Conservation (phyloP, 805 yeast species). For the Schwanniomyces yamadae region DNA sequence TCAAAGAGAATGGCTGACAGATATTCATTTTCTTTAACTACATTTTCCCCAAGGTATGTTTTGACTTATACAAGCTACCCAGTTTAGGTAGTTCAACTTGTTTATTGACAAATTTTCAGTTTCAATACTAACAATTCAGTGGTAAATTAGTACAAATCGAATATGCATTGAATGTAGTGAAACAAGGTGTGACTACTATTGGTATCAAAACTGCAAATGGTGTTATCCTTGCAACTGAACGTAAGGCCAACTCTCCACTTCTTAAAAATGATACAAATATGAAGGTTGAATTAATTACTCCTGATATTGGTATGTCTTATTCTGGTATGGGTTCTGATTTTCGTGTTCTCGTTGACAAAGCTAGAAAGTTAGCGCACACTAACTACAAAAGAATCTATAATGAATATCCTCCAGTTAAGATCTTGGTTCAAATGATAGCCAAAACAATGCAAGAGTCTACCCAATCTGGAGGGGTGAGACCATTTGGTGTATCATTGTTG, state of each 20-base stretch:
- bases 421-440: constrained; percentile 91
- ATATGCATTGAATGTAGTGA: constrained; percentile 95
- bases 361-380: constrained; percentile 91
- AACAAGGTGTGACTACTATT: constrained; percentile 94
- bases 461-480: constrained; percentile 97
- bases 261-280: constrained; percentile 71
- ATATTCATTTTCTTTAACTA: constrained; percentile 94
- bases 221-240: constrained; percentile 93
- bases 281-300: constrained; percentile 82
- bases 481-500: constrained; percentile 93
- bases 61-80: neutral
- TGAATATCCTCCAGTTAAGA: constrained; percentile 95
- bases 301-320: constrained; percentile 94
- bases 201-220: constrained; percentile 96
- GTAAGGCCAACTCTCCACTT: constrained; percentile 78
- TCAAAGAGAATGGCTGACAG: constrained; percentile 91
- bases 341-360: constrained; percentile 88
- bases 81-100: neutral
- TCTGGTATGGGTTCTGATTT: constrained; percentile 99
- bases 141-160: constrained; percentile 98
- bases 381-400: constrained; percentile 90
- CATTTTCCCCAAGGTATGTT: constrained; percentile 91
- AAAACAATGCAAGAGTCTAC: constrained; percentile 98
- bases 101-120: neutral
- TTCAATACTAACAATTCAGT: constrained; percentile 42